Percentiles rank a stretch among this genome's conserved stretches.
Evolutionary conservation across 768 basidiomycete genomes (phyloP).

Genomic region (Macrolepiota fuliginosa): DNA sequence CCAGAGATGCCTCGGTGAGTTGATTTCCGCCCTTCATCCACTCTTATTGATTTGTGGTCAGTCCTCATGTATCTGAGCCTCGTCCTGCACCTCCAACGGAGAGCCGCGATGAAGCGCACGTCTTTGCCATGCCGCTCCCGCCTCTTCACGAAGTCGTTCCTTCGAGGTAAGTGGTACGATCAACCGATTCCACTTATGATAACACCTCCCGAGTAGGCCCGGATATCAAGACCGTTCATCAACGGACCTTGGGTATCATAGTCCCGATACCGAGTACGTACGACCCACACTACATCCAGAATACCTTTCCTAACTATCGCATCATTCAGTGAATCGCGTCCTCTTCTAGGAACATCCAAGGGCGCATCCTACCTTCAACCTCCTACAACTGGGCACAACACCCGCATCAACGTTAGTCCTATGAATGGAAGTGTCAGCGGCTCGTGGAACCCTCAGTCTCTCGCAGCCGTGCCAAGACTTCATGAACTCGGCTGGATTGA

Average conservation of each 20-base stretch:
- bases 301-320: not conserved
- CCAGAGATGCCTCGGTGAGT: slow-evolving; percentile 31
- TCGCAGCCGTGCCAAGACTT: slow-evolving; percentile 29
- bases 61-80: slow-evolving; percentile 15
- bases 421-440: slow-evolving; percentile 4
- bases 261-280: slow-evolving; percentile 29
- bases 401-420: slow-evolving; percentile 4
- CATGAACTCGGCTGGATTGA: slow-evolving; percentile 72
- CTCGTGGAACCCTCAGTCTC: slow-evolving; percentile 21
- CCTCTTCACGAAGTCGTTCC: slow-evolving; percentile 38
- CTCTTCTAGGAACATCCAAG: slow-evolving; percentile 40
- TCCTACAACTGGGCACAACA: slow-evolving; percentile 19
- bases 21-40: not conserved
- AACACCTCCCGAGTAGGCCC: not conserved
- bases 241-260: slow-evolving; percentile 13
- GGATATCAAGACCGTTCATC: not conserved
- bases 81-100: slow-evolving; percentile 18
- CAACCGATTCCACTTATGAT: not conserved
- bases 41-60: not conserved
- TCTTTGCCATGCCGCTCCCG: slow-evolving; percentile 42
- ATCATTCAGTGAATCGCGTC: slow-evolving; percentile 46
- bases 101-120: slow-evolving; percentile 21
- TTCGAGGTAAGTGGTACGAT: slow-evolving; percentile 17
- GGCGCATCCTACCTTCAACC: slow-evolving; percentile 25
- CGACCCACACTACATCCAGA: not conserved